Conservation (phyloP, 768 basidiomycete genomes). For the Rhizopogon vesiculosus region DNA sequence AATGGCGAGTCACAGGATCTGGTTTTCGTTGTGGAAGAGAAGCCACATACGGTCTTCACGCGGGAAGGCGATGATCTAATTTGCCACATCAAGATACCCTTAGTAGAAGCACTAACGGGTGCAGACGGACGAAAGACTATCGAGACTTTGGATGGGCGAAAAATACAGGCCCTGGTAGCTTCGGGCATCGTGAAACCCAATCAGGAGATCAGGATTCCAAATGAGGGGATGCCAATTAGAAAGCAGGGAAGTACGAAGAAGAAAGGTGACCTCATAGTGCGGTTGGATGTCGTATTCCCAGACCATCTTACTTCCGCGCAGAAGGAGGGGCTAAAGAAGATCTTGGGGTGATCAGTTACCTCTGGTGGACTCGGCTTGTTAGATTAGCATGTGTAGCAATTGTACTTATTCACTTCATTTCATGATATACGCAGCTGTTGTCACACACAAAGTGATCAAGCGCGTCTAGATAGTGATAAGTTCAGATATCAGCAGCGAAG, state of each 20-base stretch:
- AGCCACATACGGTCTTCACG: slow-evolving; percentile 71
- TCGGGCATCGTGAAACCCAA: slow-evolving; percentile 69
- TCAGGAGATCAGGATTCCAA: slow-evolving; percentile 60
- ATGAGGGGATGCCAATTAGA: slow-evolving; percentile 90
- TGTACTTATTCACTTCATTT: slow-evolving; percentile 5
- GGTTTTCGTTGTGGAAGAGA: slow-evolving; percentile 97
- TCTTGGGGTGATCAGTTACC: slow-evolving; percentile 36
- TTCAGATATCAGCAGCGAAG: neutral
- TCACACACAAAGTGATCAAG: neutral
- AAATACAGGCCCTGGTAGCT: slow-evolving; percentile 64
- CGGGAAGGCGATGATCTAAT: slow-evolving; percentile 81
- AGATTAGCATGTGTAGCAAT: neutral
- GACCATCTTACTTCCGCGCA: slow-evolving; percentile 67
- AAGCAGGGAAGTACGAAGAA: slow-evolving; percentile 64
- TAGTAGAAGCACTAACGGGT: slow-evolving; percentile 81
- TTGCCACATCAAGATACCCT: slow-evolving; percentile 55
- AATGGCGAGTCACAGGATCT: slow-evolving; percentile 77
- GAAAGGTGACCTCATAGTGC: slow-evolving; percentile 82
- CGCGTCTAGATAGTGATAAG: neutral
- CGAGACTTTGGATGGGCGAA: slow-evolving; percentile 76
- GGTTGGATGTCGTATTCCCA: slow-evolving; percentile 86
- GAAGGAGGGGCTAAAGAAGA: slow-evolving; percentile 74
- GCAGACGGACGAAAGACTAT: slow-evolving; percentile 49
- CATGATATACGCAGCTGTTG: neutral
- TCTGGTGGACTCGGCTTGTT: neutral